Conservation (phyloP, 2,329 filamentous ascomycete species). For the Metarhizium guizhouense region DNA sequence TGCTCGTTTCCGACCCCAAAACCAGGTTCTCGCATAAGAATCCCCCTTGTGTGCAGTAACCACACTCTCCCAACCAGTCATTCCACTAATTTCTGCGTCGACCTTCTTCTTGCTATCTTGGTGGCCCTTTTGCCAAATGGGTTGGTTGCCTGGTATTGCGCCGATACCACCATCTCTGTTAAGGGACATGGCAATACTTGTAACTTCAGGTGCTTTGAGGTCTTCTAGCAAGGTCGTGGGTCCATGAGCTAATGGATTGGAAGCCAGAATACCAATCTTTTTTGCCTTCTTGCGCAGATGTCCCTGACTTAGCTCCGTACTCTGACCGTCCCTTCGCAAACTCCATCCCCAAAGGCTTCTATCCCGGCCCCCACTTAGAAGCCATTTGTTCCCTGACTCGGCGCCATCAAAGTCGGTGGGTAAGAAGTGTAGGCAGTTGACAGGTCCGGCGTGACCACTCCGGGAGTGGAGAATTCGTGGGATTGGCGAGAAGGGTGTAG, state of each 20-base stretch:
- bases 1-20: conserved; percentile 90
- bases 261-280: conserved; percentile 66
- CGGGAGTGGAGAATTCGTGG: conserved; percentile 79
- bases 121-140: conserved; percentile 75
- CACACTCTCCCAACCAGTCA: conserved; percentile 94
- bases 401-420: conserved; percentile 84
- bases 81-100: conserved; percentile 63
- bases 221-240: conserved; percentile 58
- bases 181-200: conserved; percentile 79
- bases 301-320: conserved; percentile 86
- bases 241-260: conserved; percentile 46
- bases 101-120: conserved; percentile 47
- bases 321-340: conserved; percentile 87
- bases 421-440: conserved; percentile 75
- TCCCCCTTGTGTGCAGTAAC: conserved; percentile 88
- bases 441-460: conserved; percentile 80
- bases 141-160: conserved; percentile 65
- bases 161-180: conserved; percentile 95
- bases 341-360: conserved; percentile 95
- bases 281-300: conserved; percentile 81
- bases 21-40: conserved; percentile 85
- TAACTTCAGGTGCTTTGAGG: conserved; percentile 86
- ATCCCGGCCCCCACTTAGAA: conserved; percentile 82
- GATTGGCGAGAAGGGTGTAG: conserved; percentile 78
- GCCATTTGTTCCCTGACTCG: conserved; percentile 85